Conservation (phyloP, 2,329 filamentous ascomycete genomes). For the Fusarium hainanense region DNA sequence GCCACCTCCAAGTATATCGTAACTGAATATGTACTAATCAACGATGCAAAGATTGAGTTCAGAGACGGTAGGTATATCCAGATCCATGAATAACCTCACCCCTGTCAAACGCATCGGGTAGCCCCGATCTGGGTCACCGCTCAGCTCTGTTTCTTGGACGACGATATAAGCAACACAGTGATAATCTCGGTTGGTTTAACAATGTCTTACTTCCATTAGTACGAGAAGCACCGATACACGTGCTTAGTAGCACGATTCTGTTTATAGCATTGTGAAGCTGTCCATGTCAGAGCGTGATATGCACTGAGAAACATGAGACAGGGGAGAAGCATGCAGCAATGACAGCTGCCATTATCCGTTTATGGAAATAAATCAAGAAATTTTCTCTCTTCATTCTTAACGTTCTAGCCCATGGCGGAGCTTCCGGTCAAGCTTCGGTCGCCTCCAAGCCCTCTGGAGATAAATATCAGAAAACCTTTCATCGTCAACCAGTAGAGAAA, state of each 20-base stretch:
- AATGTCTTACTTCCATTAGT: background rate
- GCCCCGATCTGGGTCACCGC: slow-evolving; percentile 29
- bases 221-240: background rate
- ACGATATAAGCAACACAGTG: slow-evolving; percentile 1
- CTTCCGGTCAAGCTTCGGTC: slow-evolving; percentile 34
- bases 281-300: slow-evolving; percentile 4
- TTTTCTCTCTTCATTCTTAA: slow-evolving; percentile 12
- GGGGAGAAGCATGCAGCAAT: background rate
- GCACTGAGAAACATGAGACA: slow-evolving; percentile 10
- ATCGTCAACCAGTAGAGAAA: slow-evolving; percentile 6
- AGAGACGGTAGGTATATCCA: slow-evolving; percentile 16
- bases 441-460: slow-evolving; percentile 23
- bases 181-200: slow-evolving; percentile 1
- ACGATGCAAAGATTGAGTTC: slow-evolving; percentile 5
- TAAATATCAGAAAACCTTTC: slow-evolving; percentile 12
- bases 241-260: slow-evolving; percentile 1
- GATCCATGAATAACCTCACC: slow-evolving; percentile 8
- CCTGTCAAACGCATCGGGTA: slow-evolving; percentile 29
- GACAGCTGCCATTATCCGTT: slow-evolving; percentile 6
- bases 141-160: slow-evolving; percentile 21
- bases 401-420: slow-evolving; percentile 18
- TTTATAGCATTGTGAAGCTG: background rate
- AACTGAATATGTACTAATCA: slow-evolving; percentile 11
- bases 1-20: background rate
- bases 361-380: slow-evolving; percentile 11